Conservation (phyloP, 805 yeast genomes). For the Candida golubevii region DNA sequence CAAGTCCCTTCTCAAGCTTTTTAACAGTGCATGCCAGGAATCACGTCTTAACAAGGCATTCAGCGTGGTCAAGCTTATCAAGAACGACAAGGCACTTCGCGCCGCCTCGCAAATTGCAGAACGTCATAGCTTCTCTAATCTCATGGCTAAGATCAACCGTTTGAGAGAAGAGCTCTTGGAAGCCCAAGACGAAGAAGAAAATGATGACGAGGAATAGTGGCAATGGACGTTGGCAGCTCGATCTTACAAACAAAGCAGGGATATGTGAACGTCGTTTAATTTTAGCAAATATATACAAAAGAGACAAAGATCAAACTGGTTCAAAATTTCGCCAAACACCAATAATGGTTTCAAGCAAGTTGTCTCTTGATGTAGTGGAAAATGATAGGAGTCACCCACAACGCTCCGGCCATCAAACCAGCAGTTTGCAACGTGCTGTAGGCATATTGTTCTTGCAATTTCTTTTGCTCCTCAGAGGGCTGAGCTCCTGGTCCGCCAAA, state of each 20-base stretch:
- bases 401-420: slow-evolving; percentile 57
- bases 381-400: slow-evolving; percentile 56
- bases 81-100: slow-evolving; percentile 70
- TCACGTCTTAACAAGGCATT: slow-evolving; percentile 62
- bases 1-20: slow-evolving; percentile 68
- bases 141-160: slow-evolving; percentile 35
- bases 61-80: slow-evolving; percentile 63
- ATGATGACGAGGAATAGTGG: slow-evolving; percentile 4
- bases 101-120: slow-evolving; percentile 87
- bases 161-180: slow-evolving; percentile 33
- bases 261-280: not conserved
- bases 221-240: no score
- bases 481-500: slow-evolving; percentile 48
- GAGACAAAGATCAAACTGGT: no score
- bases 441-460: slow-evolving; percentile 59
- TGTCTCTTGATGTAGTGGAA: slow-evolving; percentile 52
- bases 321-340: no score
- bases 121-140: slow-evolving; percentile 41
- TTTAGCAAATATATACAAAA: slow-evolving; percentile 5
- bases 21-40: slow-evolving; percentile 70
- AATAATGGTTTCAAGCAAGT: slow-evolving; percentile 21
- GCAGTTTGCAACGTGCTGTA: slow-evolving; percentile 57
- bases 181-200: slow-evolving; percentile 11
- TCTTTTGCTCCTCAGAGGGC: slow-evolving; percentile 61
- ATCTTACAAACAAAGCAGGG: no score